Conservation (phyloP, 2,329 filamentous ascomycete genomes). For the Geoglossum cookeanum region DNA sequence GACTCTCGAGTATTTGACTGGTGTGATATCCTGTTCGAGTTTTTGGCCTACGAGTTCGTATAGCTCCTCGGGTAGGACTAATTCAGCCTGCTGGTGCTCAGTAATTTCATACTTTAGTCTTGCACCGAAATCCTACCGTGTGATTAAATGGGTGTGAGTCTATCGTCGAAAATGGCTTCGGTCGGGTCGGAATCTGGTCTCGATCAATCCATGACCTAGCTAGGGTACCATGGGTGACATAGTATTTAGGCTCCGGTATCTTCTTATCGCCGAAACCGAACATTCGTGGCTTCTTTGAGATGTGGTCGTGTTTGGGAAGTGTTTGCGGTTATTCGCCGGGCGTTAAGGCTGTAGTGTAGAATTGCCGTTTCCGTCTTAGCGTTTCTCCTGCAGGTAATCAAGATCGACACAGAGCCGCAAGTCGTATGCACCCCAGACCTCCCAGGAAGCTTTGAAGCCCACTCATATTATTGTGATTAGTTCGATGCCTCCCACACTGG, state of each 20-base stretch:
- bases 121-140: constrained; percentile 29
- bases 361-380: constrained; percentile 1
- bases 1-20: constrained; percentile 42
- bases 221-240: constrained; percentile 50
- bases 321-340: neutral
- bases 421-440: neutral
- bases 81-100: constrained; percentile 32
- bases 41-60: constrained; percentile 35
- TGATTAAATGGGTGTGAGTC: constrained; percentile 46
- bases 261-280: constrained; percentile 22
- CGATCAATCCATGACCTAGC: constrained; percentile 44
- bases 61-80: constrained; percentile 50
- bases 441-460: neutral
- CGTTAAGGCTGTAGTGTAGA: neutral
- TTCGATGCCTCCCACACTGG: constrained; percentile 6
- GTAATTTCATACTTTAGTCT: neutral
- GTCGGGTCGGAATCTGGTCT: constrained; percentile 48
- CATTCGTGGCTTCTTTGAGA: constrained; percentile 16
- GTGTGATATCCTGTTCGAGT: constrained; percentile 25
- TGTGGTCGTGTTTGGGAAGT: neutral
- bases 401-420: constrained; percentile 1
- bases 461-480: neutral
- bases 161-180: constrained; percentile 57
- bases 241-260: constrained; percentile 41
- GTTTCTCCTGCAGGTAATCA: neutral